Conservation (phyloP, 352 stramenopile genomes). For the Phytophthora chlamydospora region DNA sequence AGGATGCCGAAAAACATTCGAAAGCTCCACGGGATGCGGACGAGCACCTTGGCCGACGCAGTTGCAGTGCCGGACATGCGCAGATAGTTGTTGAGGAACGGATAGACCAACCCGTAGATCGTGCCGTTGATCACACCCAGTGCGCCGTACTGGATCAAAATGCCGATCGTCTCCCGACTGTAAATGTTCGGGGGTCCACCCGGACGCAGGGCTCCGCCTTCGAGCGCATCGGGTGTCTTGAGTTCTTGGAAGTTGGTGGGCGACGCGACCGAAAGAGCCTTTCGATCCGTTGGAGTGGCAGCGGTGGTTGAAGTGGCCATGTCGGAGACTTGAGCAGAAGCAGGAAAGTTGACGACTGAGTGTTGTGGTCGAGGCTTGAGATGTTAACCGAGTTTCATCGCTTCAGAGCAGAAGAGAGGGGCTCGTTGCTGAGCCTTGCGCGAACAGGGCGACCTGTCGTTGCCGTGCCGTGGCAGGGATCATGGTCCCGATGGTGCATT, state of each 20-base stretch:
- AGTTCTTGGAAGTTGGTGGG: constrained; percentile 34
- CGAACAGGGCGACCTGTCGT: constrained; percentile 8
- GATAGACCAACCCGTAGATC: constrained; percentile 47
- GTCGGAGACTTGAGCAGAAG: constrained; percentile 9
- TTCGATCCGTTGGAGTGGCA: constrained; percentile 13
- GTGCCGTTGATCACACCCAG: constrained; percentile 58
- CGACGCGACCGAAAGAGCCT: constrained; percentile 17
- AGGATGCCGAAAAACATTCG: constrained; percentile 85
- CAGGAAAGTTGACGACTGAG: constrained; percentile 28
- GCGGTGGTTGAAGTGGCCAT: constrained; percentile 12
- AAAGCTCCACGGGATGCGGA: constrained; percentile 63
- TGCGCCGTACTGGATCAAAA: constrained; percentile 53
- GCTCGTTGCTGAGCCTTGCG: constrained; percentile 5
- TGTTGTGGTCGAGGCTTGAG: not conserved
- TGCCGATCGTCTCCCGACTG: constrained; percentile 37
- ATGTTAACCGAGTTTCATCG: too few relatives aligned
- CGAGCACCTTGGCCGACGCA: constrained; percentile 46
- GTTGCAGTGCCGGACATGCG: constrained; percentile 45
- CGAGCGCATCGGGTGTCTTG: constrained; percentile 40
- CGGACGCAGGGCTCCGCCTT: constrained; percentile 43
- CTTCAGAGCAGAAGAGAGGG: constrained; percentile 1
- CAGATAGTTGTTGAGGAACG: constrained; percentile 46
- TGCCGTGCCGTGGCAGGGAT: constrained; percentile 14
- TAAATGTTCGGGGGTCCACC: constrained; percentile 47
- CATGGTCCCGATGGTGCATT: constrained; percentile 30